Evolutionary conservation across 495 filamentous ascomycete genomes (phyloP), one percentile per base, ranked within the genome.

Genomic region (Symbiotaphrina buchneri): DNA sequence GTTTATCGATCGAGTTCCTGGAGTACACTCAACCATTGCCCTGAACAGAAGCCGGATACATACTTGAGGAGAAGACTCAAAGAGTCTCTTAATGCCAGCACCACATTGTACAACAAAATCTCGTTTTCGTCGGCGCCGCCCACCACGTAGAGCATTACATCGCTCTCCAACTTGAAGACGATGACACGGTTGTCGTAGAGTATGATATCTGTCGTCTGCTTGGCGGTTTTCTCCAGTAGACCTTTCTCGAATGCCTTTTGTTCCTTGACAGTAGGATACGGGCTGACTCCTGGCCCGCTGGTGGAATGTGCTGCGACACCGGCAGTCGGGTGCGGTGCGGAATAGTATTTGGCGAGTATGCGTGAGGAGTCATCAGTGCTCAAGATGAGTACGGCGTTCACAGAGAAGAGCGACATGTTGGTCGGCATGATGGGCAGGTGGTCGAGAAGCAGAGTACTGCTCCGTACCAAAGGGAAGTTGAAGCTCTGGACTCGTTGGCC

Each of bases 171-270:
- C 68, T 95, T 95, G 63, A 91, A 99, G 20, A 95, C 79, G 20
- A 95, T 82, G 21, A 95, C 68, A 40, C 77, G 70, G 54, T 80
- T 81, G 52, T 95, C 87, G 56, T 91, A 95, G 29, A 95, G 68
- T 33, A 97, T 91, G 42, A 97, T 82, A 55, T 97, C 87, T 33
- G 74, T 78, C 16, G 68, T 78, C 45, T 84, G 79, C 59, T 97
- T 97, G 40, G 78, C 81, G 10, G 87, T 97, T 65, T 97, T 97
- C 37, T 87, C 80, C 27, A 93, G 55, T 16, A 97, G 65, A 10
- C 82, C 87, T 58, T 94, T 93, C 53, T 97, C 87, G 47, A 97
- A 97, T 4, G 76, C 65, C 43, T 81, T 87, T 52, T 97, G 87
- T 36, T 85, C 72, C 51, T 92, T 92, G 21, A 90, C 48, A 23